Conservation (phyloP, 768 basidiomycete species). For the Termitomyces sp. region DNA sequence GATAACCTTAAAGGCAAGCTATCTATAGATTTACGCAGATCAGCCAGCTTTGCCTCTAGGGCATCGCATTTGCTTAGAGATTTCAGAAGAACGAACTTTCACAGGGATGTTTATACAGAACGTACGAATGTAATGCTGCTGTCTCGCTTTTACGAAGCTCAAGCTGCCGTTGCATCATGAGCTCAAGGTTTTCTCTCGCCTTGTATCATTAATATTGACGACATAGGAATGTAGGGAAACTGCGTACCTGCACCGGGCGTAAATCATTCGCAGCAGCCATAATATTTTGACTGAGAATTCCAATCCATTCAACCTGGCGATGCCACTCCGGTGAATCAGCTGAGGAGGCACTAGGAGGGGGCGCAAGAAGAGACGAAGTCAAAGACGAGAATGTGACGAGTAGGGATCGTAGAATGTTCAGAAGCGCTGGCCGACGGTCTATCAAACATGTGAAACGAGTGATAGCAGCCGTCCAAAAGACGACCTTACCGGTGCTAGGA, state of each 20-base stretch:
- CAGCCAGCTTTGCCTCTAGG: constrained; percentile 56
- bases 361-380: constrained; percentile 60
- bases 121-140: constrained; percentile 59
- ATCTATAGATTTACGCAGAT: constrained; percentile 38
- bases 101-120: not conserved
- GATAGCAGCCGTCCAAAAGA: not conserved
- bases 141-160: constrained; percentile 74
- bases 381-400: constrained; percentile 76
- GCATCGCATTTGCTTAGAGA: constrained; percentile 61
- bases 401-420: constrained; percentile 68
- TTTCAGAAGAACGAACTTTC: not conserved
- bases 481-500: constrained; percentile 53
- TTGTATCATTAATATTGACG: constrained; percentile 19
- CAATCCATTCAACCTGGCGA: constrained; percentile 75
- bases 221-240: not conserved
- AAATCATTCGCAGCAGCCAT: constrained; percentile 89
- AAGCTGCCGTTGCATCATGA: constrained; percentile 77
- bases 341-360: constrained; percentile 47
- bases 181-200: constrained; percentile 78
- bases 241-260: constrained; percentile 73
- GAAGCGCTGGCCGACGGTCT: constrained; percentile 78
- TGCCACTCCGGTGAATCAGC: constrained; percentile 63
- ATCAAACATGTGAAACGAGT: constrained; percentile 1
- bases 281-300: constrained; percentile 75
- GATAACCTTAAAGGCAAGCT: not conserved